These are phyloP conservation scores for Wickerhamiella occidentalis DNA, from an alignment of 805 yeast species.

Conservation along the genomic window DNA sequence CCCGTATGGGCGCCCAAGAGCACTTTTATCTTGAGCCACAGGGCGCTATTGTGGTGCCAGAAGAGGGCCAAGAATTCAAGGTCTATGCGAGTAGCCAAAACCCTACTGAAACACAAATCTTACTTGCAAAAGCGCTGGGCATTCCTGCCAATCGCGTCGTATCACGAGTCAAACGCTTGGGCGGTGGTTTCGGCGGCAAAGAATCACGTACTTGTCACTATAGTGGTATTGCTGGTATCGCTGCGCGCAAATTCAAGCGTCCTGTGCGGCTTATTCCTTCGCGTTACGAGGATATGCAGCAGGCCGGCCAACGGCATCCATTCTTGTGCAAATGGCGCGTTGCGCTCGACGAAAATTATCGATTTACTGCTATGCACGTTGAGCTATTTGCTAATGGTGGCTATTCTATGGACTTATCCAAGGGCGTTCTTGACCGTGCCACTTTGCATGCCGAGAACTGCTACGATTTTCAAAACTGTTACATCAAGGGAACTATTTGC, in stretches of 20 bases:
- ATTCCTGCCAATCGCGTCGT: conserved; percentile 35
- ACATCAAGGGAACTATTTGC: conserved; percentile 32
- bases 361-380: conserved; percentile 33
- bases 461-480: conserved; percentile 32
- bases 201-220: conserved; percentile 34
- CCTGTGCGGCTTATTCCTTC: conserved; percentile 35
- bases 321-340: conserved; percentile 35
- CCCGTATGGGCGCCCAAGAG: conserved; percentile 38
- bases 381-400: conserved; percentile 37
- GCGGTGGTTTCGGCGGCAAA: conserved; percentile 43
- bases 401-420: conserved; percentile 38
- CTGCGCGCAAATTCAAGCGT: conserved; percentile 33
- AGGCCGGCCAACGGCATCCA: conserved; percentile 39
- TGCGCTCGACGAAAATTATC: conserved; percentile 32
- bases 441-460: conserved; percentile 35
- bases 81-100: conserved; percentile 35
- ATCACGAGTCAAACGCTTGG: conserved; percentile 33
- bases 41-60: conserved; percentile 34
- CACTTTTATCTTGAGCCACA: conserved; percentile 40
- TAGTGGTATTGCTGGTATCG: conserved; percentile 33
- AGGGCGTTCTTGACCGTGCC: conserved; percentile 40
- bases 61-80: conserved; percentile 37
- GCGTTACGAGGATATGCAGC: conserved; percentile 36
- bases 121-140: conserved; percentile 34
- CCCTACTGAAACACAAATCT: conserved; percentile 35